Evolutionary conservation across 805 yeast genomes (phyloP), one percentile per base, ranked within the genome.

Genomic region (Torulaspora quercuum): DNA sequence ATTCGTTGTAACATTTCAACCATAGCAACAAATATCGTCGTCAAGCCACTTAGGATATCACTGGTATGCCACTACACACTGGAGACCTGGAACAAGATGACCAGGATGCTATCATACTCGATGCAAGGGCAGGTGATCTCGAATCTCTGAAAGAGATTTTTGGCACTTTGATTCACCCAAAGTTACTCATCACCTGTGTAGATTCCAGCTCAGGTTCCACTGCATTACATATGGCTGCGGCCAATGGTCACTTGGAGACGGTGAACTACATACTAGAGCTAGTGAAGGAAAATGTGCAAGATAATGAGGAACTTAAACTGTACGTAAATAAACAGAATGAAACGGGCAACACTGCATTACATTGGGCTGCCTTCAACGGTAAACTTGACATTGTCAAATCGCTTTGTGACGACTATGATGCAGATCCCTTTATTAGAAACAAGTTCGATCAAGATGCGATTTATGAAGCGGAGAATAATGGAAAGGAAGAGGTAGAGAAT

Each of bases 341-440:
- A 33, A 76, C 82, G 13, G 98, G 97, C 2, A 92, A 92, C 59
- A 89, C 98, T 0, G 83, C 97, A 1, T 69, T 92, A 46, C 97
- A 92, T 59, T 92, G 99, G 99, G 97, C 97, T 0, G 74, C 95
- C 0, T 74, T 78, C 47, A 88, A 85, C 52, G 97, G 97, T 1
- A 88, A 88, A 51, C 60, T 86, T 39, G 79, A 74, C 3, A 67
- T 81, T 6, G 90, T 86, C 13, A 64, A 82, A 57, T 51, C 75
- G 8, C 65, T 92, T 28, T 80, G 90, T 59, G 90, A 83, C 13
- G 71, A 76, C 39, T 83, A 75, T 49, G 72, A 73, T 4, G 95
- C 88, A 1, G 95, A 90, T 58, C 89, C 95, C 6, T 83, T 84
- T 51, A 53, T 75, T 23, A 82, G 80, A 61, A 92, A 92, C 64